Conservation (phyloP, 1,284 basidiomycete species). For the Cystobasidium sp. region DNA sequence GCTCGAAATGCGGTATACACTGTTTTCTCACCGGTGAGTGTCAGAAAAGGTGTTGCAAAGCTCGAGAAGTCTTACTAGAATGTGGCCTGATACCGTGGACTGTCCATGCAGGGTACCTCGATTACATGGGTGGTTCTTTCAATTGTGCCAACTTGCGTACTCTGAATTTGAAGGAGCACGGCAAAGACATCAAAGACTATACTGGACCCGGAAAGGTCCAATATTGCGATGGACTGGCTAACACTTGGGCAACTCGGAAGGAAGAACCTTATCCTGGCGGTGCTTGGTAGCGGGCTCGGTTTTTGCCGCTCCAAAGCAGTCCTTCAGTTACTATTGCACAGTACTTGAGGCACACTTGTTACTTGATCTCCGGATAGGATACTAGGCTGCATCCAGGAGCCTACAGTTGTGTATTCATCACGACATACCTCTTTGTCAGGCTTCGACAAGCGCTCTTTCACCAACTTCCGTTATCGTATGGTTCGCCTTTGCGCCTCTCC, state of each 20-base stretch:
- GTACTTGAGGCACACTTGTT: too few relatives aligned
- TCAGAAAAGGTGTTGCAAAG: background rate
- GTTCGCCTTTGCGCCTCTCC: conserved; percentile 4
- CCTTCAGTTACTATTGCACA: too few relatives aligned
- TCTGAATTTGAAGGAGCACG: background rate
- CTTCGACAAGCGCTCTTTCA: background rate
- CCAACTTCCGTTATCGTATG: conserved; percentile 6
- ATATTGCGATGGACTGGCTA: background rate
- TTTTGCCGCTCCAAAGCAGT: too few relatives aligned
- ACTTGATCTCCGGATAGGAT: too few relatives aligned
- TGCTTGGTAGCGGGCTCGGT: too few relatives aligned
- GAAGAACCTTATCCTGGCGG: conserved; percentile 14
- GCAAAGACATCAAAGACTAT: conserved; percentile 10
- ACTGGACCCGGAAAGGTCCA: background rate
- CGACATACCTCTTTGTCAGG: background rate
- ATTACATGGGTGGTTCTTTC: background rate
- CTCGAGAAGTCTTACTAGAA: too few relatives aligned
- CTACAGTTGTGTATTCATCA: too few relatives aligned
- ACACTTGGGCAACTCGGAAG: conserved; percentile 2
- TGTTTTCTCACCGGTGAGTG: conserved; percentile 3
- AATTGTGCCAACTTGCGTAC: conserved; percentile 2
- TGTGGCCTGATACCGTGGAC: too few relatives aligned
- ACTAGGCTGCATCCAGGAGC: too few relatives aligned
- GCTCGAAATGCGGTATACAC: conserved; percentile 6
- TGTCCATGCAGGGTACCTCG: background rate